Conservation (phyloP, 768 basidiomycete species). For the Suillus subaureus region DNA sequence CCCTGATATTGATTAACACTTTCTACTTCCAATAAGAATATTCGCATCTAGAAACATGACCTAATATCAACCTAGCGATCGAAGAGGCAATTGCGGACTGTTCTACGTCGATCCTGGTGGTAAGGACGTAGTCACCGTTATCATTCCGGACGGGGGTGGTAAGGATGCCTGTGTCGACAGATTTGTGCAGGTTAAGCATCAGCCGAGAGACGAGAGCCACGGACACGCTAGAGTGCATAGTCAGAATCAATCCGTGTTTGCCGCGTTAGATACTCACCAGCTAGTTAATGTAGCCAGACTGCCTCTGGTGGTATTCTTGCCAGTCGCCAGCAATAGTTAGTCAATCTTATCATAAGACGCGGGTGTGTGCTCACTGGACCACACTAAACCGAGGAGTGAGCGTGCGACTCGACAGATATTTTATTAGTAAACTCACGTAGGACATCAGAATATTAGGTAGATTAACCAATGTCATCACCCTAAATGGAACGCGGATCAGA, state of each 20-base stretch:
- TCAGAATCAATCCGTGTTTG: neutral
- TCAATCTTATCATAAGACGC: neutral
- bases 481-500: conserved; percentile 19
- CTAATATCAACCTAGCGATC: neutral
- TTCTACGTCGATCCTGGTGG: neutral
- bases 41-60: neutral
- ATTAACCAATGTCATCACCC: conserved; percentile 55
- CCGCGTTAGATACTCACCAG: neutral
- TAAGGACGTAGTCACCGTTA: neutral
- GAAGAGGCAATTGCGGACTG: neutral
- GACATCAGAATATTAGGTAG: conserved; percentile 48
- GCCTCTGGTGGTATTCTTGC: neutral
- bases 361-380: neutral
- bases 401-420: neutral
- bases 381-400: neutral
- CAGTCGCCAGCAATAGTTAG: neutral
- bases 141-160: neutral
- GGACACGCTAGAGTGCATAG: conserved; percentile 39
- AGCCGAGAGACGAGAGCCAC: conserved; percentile 57
- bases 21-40: neutral
- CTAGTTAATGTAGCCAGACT: neutral
- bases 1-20: neutral
- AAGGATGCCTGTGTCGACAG: conserved; percentile 23
- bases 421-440: conserved; percentile 29
- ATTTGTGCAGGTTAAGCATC: conserved; percentile 55